phyloP scores from a whole-genome alignment of 163 green algal genomes.

The Trebouxiophyceae sp. region DNA sequence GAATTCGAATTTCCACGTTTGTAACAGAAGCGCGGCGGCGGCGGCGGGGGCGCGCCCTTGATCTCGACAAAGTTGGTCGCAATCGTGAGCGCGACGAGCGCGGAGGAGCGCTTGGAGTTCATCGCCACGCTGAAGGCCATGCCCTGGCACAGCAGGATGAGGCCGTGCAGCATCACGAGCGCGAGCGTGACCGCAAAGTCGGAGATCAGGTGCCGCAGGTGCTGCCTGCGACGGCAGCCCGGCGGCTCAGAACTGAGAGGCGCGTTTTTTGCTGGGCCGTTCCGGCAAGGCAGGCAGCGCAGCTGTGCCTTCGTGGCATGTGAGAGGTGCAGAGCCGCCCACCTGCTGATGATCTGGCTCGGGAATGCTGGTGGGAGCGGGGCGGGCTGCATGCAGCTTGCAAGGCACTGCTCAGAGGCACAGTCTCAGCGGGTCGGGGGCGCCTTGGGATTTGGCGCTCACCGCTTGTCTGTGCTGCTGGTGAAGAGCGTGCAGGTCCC shows the following conservation, averaged over 20 bases:
- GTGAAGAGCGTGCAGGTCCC: conserved; percentile 61
- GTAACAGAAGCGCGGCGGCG: background rate
- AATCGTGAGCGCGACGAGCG: conserved; percentile 87
- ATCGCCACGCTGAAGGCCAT: conserved; percentile 91
- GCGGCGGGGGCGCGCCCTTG: conserved; percentile 47
- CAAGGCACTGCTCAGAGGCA: too few relatives aligned
- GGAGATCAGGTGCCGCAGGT: background rate
- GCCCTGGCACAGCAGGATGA: conserved; percentile 75
- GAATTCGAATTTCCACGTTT: too few relatives aligned
- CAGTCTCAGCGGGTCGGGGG: too few relatives aligned
- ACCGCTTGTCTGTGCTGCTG: conserved; percentile 3
- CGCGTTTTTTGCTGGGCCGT: too few relatives aligned
- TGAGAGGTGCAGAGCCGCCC: too few relatives aligned
- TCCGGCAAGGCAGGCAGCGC: too few relatives aligned
- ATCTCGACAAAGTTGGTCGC: conserved; percentile 97
- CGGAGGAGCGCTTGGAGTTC: conserved; percentile 72
- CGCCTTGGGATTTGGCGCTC: too few relatives aligned
- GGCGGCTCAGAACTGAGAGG: too few relatives aligned
- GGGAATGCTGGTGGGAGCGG: too few relatives aligned
- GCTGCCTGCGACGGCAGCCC: background rate
- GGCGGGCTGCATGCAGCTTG: too few relatives aligned
- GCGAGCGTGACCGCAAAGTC: conserved; percentile 2
- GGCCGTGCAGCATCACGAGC: conserved; percentile 52
- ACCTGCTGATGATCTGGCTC: too few relatives aligned
- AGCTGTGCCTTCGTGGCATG: too few relatives aligned